phyloP scores from a whole-genome alignment of 2,329 filamentous ascomycete species.

The Lachnellula cervina region DNA sequence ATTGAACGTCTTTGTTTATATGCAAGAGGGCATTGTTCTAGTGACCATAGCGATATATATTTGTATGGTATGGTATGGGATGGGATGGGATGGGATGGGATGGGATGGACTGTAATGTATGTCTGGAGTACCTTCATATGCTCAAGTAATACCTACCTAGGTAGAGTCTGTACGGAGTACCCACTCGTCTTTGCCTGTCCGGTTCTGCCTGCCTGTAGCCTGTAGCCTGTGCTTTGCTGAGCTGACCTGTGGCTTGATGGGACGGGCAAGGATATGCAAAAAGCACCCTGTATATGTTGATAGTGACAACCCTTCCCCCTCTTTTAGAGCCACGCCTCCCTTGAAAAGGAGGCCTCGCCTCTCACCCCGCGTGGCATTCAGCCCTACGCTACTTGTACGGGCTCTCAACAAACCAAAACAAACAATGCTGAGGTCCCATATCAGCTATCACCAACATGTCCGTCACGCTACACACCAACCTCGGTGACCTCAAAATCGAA shows the following conservation, averaged over 20 bases:
- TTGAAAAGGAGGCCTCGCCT: background rate
- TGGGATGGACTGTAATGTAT: no score
- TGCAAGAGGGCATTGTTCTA: no score
- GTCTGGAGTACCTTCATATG: no score
- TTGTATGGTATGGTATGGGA: no score
- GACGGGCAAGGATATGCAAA: background rate
- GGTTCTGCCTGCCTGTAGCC: no score
- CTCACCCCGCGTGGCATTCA: constrained; percentile 9
- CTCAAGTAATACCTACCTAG: no score
- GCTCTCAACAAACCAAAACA: no score
- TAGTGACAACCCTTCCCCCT: background rate
- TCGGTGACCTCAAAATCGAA: constrained; percentile 90
- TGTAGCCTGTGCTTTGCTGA: background rate
- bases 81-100: no score
- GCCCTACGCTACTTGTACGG: constrained; percentile 8
- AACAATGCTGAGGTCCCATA: constrained; percentile 9
- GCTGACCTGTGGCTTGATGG: background rate
- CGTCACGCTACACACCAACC: constrained; percentile 75
- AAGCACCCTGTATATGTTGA: background rate
- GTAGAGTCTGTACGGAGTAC: no score
- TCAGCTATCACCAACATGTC: constrained; percentile 44
- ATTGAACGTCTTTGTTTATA: no score
- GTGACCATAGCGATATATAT: no score
- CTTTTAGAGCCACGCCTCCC: background rate
- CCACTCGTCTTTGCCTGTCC: no score